Conservation (phyloP, 495 filamentous ascomycete species). For the Lentithecium fluviatile region DNA sequence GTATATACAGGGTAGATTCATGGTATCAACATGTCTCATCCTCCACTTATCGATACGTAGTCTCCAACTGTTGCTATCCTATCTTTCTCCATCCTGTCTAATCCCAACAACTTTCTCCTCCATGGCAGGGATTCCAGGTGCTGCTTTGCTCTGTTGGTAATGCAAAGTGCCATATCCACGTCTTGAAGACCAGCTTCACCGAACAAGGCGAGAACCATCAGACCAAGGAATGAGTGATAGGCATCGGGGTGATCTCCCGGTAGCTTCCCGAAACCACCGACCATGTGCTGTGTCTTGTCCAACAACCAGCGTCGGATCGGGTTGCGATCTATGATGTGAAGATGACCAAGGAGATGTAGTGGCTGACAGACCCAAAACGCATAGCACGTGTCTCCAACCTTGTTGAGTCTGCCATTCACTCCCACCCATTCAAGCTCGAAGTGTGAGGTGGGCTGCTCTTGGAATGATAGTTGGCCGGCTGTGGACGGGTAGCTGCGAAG, state of each 20-base stretch:
- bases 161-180: constrained; percentile 38
- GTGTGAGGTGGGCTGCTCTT: constrained; percentile 24
- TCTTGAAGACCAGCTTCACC: constrained; percentile 36
- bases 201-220: constrained; percentile 63
- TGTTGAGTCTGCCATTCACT: constrained; percentile 87
- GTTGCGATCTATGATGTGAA: constrained; percentile 57
- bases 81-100: neutral
- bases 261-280: constrained; percentile 87
- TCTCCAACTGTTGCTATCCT: neutral
- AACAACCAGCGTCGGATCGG: constrained; percentile 74
- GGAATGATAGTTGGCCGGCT: constrained; percentile 21
- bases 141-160: constrained; percentile 45
- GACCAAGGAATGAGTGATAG: constrained; percentile 84
- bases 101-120: constrained; percentile 26
- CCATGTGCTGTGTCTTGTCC: constrained; percentile 82
- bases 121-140: constrained; percentile 29
- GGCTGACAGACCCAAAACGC: constrained; percentile 83
- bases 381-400: constrained; percentile 90
- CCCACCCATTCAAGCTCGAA: constrained; percentile 56
- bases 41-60: neutral
- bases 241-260: constrained; percentile 83
- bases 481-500: constrained; percentile 28
- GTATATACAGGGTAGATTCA: neutral
- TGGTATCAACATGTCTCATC: neutral
- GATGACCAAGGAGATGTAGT: constrained; percentile 68